Evolutionary conservation across 2,329 filamentous ascomycete genomes (phyloP).

Genomic region (Sarocladium oryzae): DNA sequence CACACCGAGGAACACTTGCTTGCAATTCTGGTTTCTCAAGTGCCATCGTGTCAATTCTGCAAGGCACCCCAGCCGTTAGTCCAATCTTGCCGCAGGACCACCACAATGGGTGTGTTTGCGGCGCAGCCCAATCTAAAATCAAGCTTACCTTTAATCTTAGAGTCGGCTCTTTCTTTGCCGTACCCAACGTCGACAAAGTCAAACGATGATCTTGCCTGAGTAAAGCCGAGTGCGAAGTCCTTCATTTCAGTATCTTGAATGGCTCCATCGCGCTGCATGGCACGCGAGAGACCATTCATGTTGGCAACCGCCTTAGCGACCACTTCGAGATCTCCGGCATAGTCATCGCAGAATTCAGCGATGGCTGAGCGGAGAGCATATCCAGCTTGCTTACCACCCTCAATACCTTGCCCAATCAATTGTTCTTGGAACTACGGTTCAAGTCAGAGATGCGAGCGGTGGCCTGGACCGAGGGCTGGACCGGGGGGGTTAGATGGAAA

Average conservation of each 20-base stretch:
- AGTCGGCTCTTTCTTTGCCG: conserved; percentile 51
- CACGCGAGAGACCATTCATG: conserved; percentile 40
- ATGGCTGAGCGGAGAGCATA: conserved; percentile 42
- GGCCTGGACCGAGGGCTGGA: neutral
- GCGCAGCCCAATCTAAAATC: too few species aligned
- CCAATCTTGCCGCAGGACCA: neutral
- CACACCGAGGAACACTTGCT: conserved; percentile 53
- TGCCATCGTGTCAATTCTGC: conserved; percentile 49
- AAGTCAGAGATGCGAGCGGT: neutral
- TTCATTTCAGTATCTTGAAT: conserved; percentile 39
- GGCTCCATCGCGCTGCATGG: conserved; percentile 42
- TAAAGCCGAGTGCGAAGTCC: conserved; percentile 55
- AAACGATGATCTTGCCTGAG: conserved; percentile 50
- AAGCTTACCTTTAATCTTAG: conserved; percentile 51
- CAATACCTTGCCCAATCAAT: conserved; percentile 46
- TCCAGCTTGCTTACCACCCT: conserved; percentile 48
- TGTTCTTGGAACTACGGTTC: conserved; percentile 47
- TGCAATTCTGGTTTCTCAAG: conserved; percentile 54
- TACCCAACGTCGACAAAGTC: conserved; percentile 59
- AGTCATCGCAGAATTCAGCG: conserved; percentile 36
- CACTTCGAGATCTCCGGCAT: conserved; percentile 43
- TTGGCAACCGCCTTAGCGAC: conserved; percentile 52
- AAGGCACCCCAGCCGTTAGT: conserved; percentile 11
- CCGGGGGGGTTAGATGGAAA: conserved; percentile 6
- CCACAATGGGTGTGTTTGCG: too few species aligned